phyloP scores from a whole-genome alignment of 345 rosid species.

The Eutrema heterophyllum region DNA sequence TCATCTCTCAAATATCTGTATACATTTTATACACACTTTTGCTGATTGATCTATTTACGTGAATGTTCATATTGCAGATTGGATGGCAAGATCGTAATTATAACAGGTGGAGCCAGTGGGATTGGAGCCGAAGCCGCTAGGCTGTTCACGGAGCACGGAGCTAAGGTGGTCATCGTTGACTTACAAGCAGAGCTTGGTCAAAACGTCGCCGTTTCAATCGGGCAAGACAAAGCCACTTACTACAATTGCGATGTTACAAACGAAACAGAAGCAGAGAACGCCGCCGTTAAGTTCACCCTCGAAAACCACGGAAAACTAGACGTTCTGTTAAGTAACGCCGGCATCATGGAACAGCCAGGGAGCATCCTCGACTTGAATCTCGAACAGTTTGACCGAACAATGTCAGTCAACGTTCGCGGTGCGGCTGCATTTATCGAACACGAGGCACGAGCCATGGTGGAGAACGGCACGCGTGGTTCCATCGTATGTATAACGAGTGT shows the following conservation, averaged over 20 bases:
- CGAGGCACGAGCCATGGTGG: constrained; percentile 57
- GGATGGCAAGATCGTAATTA: constrained; percentile 76
- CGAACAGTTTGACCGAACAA: constrained; percentile 42
- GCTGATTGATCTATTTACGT: neutral
- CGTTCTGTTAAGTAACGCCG: constrained; percentile 75
- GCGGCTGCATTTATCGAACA: constrained; percentile 51
- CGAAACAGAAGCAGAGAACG: constrained; percentile 61
- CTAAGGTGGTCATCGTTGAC: constrained; percentile 60
- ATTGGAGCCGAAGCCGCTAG: constrained; percentile 64
- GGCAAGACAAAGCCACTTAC: constrained; percentile 39
- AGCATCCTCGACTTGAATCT: constrained; percentile 61
- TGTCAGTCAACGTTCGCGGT: constrained; percentile 69
- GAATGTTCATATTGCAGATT: constrained; percentile 29
- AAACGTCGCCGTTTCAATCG: constrained; percentile 40
- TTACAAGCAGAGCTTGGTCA: constrained; percentile 63
- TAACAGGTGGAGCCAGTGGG: constrained; percentile 88
- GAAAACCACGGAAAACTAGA: constrained; percentile 51
- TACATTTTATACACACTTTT: neutral
- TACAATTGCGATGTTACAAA: constrained; percentile 62
- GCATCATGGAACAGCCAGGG: constrained; percentile 46
- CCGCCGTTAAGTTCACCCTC: constrained; percentile 47
- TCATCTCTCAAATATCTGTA: neutral
- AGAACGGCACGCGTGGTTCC: constrained; percentile 51
- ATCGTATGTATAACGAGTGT: constrained; percentile 68
- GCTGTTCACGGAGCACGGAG: constrained; percentile 63